Base-by-base conservation (phyloP, 805 yeast species). In the Wickerhamomyces queroliae region DNA sequence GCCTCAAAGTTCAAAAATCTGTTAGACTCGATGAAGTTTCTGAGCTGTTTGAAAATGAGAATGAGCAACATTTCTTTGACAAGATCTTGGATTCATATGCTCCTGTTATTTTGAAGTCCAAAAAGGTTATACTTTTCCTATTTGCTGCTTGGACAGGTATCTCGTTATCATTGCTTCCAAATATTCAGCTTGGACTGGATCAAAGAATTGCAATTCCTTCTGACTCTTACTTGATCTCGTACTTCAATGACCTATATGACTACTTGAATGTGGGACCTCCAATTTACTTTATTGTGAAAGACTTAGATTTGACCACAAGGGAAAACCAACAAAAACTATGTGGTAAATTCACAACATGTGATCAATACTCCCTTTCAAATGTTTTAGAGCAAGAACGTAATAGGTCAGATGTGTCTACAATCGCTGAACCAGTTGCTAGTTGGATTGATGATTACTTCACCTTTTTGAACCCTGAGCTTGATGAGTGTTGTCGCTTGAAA, bases 391-490 rank as follows among this genome's bases (percentile, higher is more conserved):
- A 88, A 57, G 99, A 91, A 55, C 73, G 83, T 41, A 77, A 78
- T 44, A 66, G 96, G 26, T 68, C 81, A 0, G 64, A 74, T 2
- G 50, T 66, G 10, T 82, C 91, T 2, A 80, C 83, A 3, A 70
- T 91, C 25, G 72, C 76, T 2, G 93, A 87, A 34, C 96, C 98
- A 0, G 75, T 87, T 2, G 81, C 96, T 1, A 83, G 84, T 48
- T 91, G 98, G 98, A 65, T 90, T 37, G 99, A 91, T 61, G 97
- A 93, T 56, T 91, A 78, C 53, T 68, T 91, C 45, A 72, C 80
- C 27, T 91, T 91, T 83, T 64, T 90, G 43, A 89, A 89, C 53
- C 99, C 99, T 0, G 75, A 76, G 31, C 67, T 90, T 35, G 91
- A 82, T 46, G 84, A 84, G 45, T 91, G 99, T 60, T 91, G 99